Base-by-base conservation (phyloP, 192 early-diverging fungal genomes). In the Backusella westeae region DNA sequence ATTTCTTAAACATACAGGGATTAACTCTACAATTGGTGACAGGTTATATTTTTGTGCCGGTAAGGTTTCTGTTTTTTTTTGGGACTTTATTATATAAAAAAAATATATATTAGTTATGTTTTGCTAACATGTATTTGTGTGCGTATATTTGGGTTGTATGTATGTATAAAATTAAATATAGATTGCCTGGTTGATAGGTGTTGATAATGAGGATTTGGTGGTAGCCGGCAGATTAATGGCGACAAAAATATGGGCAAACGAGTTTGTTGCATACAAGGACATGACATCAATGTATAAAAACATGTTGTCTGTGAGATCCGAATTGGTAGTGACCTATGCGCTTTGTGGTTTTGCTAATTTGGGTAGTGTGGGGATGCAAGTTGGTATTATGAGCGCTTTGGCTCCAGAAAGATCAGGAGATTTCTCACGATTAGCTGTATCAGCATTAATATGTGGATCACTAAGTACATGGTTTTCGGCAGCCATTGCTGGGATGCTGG, bases 301-400 rank as follows among this genome's bases (percentile, higher is more conserved):
- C 8, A 63, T 56, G 32, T 82, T 93, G 44, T 74, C 86, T 8
- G 46, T 53, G 7, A 89, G 92, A 72, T 85, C 83, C 0, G 66
- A 76, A 34, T 71, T 82, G 14, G 88, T 93, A 39, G 76, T 85
- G 8, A 90, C 93, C 34, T 95, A 94, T 83, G 93, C 94, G 14
- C 87, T 94, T 63, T 96, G 94, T 72, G 93, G 93, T 15, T 97
- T 94, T 76, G 94, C 93, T 34, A 97, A 96, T 88, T 84, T 96
- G n/a, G 89, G 89, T 15, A 92, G 89, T 73, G 92, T 96, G 78
- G 96, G 94, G 39, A 92, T 92, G 75, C 93, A 96, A 85, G 90
- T 94, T 65, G 90, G 92, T 75, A 72, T 87, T 21, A 77, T 95
- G 73, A 91, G 93, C 52, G 86, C 91, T 72, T 86, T 97, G 81